phyloP scores from a whole-genome alignment of 345 rosid species.

The Firmiana major region DNA sequence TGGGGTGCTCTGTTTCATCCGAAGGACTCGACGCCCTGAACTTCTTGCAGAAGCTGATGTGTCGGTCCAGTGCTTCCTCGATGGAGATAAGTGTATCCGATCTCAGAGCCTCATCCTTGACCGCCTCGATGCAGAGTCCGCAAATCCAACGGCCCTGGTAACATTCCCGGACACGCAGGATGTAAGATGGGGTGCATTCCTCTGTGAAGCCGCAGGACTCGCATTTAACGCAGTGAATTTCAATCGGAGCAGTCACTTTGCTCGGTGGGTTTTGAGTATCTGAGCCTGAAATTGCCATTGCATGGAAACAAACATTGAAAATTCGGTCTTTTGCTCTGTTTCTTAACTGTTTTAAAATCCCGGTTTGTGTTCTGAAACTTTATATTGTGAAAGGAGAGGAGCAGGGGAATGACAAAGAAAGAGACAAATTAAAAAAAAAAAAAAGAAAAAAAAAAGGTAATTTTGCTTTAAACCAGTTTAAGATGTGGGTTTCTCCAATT shows the following conservation, averaged over 20 bases:
- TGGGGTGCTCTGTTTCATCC: constrained; percentile 57
- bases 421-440: neutral
- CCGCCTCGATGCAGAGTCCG: constrained; percentile 63
- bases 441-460: neutral
- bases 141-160: constrained; percentile 63
- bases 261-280: constrained; percentile 20
- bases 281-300: constrained; percentile 35
- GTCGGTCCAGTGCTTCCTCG: constrained; percentile 54
- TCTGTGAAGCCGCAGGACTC: constrained; percentile 58
- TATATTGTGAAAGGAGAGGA: neutral
- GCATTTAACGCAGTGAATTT: constrained; percentile 50
- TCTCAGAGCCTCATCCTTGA: constrained; percentile 51
- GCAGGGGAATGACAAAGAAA: neutral
- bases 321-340: neutral
- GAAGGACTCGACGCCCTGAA: constrained; percentile 31
- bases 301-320: constrained; percentile 23
- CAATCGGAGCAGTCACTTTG: constrained; percentile 16
- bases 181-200: constrained; percentile 56
- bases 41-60: constrained; percentile 37
- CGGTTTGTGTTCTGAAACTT: neutral
- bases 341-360: neutral
- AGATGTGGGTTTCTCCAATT: neutral
- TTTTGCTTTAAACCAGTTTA: neutral
- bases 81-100: constrained; percentile 45
- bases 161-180: constrained; percentile 43